A percentile compares a stretch with the other conserved stretches of the same genome.
Evolutionary conservation across 1,284 basidiomycete genomes (phyloP).

Genomic region (Malassezia globosa): DNA sequence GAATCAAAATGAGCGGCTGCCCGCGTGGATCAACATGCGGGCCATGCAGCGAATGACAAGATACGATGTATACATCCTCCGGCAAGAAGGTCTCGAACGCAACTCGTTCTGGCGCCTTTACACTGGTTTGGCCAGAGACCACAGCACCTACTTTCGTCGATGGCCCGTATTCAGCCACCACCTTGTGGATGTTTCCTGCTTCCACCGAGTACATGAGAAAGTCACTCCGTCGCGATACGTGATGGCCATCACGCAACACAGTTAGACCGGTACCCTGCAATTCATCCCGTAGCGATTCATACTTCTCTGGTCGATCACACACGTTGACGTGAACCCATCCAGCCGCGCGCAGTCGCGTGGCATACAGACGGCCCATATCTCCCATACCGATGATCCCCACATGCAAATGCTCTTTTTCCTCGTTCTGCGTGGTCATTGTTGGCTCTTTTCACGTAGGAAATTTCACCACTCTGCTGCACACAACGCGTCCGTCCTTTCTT

Average conservation of each 20-base stretch:
- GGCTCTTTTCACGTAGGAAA: no score
- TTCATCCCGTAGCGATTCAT: constrained; percentile 56
- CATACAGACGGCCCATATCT: constrained; percentile 90
- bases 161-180: constrained; percentile 79
- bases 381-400: constrained; percentile 50
- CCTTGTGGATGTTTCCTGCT: constrained; percentile 71
- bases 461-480: no score
- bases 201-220: constrained; percentile 89
- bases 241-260: constrained; percentile 66
- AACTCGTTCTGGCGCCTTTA: constrained; percentile 81
- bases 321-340: constrained; percentile 76
- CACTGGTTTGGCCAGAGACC: constrained; percentile 88
- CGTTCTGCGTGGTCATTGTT: no score
- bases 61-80: constrained; percentile 73
- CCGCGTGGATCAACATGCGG: constrained; percentile 80
- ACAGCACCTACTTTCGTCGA: constrained; percentile 86
- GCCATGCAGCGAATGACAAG: constrained; percentile 87
- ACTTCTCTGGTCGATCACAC: constrained; percentile 74
- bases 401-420: constrained; percentile 27
- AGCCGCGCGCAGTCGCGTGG: constrained; percentile 60
- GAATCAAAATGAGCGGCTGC: constrained; percentile 84
- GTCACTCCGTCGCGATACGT: constrained; percentile 71
- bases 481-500: no score
- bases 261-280: constrained; percentile 54
- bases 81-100: constrained; percentile 88